Conservation (phyloP, 2,329 filamentous ascomycete species). For the Trichophyton benhamiae region DNA sequence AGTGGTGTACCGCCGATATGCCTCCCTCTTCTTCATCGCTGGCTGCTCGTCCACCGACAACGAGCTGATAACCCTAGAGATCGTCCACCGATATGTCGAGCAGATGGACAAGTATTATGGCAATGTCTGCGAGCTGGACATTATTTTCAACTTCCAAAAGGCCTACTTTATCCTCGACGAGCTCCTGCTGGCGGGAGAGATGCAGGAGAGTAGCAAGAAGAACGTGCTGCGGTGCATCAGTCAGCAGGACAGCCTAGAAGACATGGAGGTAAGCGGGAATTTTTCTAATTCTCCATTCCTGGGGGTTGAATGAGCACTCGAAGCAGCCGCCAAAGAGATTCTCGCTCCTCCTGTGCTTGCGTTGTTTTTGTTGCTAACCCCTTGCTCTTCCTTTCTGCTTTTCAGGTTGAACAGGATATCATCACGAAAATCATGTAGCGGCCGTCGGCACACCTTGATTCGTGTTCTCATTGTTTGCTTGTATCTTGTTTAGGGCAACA, state of each 20-base stretch:
- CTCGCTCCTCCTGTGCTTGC: background rate
- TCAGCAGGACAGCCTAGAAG: slow-evolving; percentile 93
- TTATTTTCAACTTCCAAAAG: slow-evolving; percentile 99
- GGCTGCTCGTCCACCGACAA: slow-evolving; percentile 96
- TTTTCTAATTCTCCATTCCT: background rate
- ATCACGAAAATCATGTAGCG: slow-evolving; percentile 68
- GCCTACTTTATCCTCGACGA: slow-evolving; percentile 99
- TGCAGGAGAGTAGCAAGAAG: slow-evolving; percentile 99
- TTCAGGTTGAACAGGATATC: slow-evolving; percentile 71
- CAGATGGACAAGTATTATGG: slow-evolving; percentile 99
- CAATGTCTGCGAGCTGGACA: slow-evolving; percentile 98
- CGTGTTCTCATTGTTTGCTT: background rate
- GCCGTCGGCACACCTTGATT: background rate
- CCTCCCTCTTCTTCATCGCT: slow-evolving; percentile 97
- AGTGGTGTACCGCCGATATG: slow-evolving; percentile 96
- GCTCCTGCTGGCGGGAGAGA: slow-evolving; percentile 82
- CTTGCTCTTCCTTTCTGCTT: background rate
- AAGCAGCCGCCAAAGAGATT: background rate
- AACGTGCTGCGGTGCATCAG: slow-evolving; percentile 92
- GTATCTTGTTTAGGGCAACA: background rate
- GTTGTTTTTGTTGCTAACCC: background rate
- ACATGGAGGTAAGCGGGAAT: slow-evolving; percentile 80
- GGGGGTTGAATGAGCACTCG: background rate
- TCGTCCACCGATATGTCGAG: slow-evolving; percentile 98
- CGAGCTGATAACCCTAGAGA: slow-evolving; percentile 93